Base-by-base conservation (phyloP, 306 rosid genomes). In the Ammopiptanthus mongolicus region DNA sequence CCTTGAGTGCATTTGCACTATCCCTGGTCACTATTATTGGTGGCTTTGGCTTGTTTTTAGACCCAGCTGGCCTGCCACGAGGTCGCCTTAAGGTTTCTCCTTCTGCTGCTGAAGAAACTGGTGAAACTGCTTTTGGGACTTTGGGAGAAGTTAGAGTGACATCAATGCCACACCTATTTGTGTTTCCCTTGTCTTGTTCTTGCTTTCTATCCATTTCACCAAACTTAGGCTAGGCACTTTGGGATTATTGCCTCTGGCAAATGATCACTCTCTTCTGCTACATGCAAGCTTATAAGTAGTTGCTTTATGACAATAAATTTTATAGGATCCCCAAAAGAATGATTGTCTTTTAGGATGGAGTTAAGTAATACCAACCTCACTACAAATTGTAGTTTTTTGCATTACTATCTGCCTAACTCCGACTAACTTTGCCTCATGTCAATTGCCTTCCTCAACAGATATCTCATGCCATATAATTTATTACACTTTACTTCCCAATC, bases 21-120 rank as follows among this genome's bases (percentile, higher is more conserved):
- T 91, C 96, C 11, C 96, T 79, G 2, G 91, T 88, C 36, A 91
- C 90, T 53, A 91, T 88, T 25, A 91, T 87, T 6, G 93, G 93
- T 0, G 92, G 92, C 81, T 88, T 90, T 0, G 91, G 92, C 74
- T 90, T 90, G 88, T 90, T 90, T 42, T 88, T 91, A 0, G 96
- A 91, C 14, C 96, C 91, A 0, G 90, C 96, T 0, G 91, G 96
- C 47, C 93, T 66, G 25, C 96, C 93, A 2, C 93, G 84, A 5
- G 93, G 93, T 1, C 96, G 79, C 79, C 89, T 76, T 39, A 77
- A 73, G 44, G 85, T 55, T 67, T 90, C 93, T 15, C 90, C 86
- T 3, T 82, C 88, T 1, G 83, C 83, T 1, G 85, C 88, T 19
- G 87, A 84, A 59, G 96, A 83, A 72, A 88, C 81, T 0, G 88